Evolutionary conservation across 2,329 filamentous ascomycete species (phyloP).

Genomic region (Fusarium illudens): DNA sequence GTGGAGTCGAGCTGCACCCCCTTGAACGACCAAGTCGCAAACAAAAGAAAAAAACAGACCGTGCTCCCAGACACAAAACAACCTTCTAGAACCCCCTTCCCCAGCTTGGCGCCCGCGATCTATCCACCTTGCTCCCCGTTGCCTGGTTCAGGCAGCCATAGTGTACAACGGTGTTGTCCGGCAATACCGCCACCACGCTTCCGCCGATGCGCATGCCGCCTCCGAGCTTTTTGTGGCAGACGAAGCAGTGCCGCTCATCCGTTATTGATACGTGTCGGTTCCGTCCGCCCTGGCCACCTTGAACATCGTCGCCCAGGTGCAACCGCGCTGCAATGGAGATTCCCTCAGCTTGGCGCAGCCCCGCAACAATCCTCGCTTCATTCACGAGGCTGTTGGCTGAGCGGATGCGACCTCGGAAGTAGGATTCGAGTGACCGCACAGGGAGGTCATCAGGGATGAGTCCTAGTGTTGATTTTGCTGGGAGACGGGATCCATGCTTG

Average conservation of each 20-base stretch:
- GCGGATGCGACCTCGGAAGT: constrained; percentile 91
- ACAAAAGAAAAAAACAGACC: constrained; percentile 7
- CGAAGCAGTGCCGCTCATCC: constrained; percentile 89
- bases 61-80: constrained; percentile 22
- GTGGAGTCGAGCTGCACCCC: not conserved
- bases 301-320: constrained; percentile 73
- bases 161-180: constrained; percentile 83
- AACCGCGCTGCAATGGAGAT: constrained; percentile 79
- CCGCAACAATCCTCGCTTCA: constrained; percentile 79
- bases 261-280: constrained; percentile 78
- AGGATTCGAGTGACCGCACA: constrained; percentile 81
- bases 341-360: constrained; percentile 79
- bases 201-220: constrained; percentile 85
- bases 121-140: constrained; percentile 48
- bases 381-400: constrained; percentile 84
- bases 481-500: constrained; percentile 89
- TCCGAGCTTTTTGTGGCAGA: constrained; percentile 92
- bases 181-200: constrained; percentile 89
- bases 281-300: constrained; percentile 60
- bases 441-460: constrained; percentile 85
- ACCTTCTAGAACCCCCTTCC: constrained; percentile 48
- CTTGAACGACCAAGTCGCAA: constrained; percentile 3
- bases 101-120: constrained; percentile 47
- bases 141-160: constrained; percentile 75
- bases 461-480: constrained; percentile 83